phyloP scores from a whole-genome alignment of 305 asterid genomes.

The Ajuga reptans region DNA sequence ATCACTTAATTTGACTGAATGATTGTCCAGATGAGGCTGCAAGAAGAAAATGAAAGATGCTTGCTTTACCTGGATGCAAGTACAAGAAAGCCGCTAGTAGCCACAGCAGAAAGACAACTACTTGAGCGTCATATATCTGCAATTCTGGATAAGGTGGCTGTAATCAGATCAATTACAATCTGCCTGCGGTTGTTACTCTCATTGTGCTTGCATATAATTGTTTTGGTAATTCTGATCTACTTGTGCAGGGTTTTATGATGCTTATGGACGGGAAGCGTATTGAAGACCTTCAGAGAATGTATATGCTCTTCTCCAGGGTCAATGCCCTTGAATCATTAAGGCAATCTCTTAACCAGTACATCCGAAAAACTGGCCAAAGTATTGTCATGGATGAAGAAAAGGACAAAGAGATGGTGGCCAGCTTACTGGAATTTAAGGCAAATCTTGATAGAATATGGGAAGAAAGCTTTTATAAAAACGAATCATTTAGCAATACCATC shows the following conservation, averaged over 20 bases:
- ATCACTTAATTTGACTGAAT: neutral
- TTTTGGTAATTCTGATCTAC: constrained; percentile 16
- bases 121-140: constrained; percentile 75
- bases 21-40: constrained; percentile 70
- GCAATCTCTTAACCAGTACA: constrained; percentile 73
- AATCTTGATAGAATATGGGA: constrained; percentile 90
- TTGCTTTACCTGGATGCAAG: constrained; percentile 71
- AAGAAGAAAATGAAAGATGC: constrained; percentile 94
- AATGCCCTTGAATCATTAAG: constrained; percentile 75
- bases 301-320: constrained; percentile 61
- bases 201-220: constrained; percentile 15
- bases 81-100: constrained; percentile 81
- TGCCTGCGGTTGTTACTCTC: neutral
- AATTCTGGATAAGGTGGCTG: constrained; percentile 78
- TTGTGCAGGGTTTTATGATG: constrained; percentile 68
- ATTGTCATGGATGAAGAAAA: constrained; percentile 94
- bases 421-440: constrained; percentile 77
- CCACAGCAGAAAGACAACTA: constrained; percentile 83
- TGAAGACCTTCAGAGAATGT: constrained; percentile 87
- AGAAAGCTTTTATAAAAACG: constrained; percentile 81
- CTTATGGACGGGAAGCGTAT: constrained; percentile 89
- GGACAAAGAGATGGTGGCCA: constrained; percentile 93
- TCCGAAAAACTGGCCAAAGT: constrained; percentile 80
- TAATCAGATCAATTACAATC: constrained; percentile 1
- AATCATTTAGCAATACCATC: constrained; percentile 79